Evolutionary conservation across 176 grass and related monocot genomes (phyloP).

Genomic region (Carex cristatella): DNA sequence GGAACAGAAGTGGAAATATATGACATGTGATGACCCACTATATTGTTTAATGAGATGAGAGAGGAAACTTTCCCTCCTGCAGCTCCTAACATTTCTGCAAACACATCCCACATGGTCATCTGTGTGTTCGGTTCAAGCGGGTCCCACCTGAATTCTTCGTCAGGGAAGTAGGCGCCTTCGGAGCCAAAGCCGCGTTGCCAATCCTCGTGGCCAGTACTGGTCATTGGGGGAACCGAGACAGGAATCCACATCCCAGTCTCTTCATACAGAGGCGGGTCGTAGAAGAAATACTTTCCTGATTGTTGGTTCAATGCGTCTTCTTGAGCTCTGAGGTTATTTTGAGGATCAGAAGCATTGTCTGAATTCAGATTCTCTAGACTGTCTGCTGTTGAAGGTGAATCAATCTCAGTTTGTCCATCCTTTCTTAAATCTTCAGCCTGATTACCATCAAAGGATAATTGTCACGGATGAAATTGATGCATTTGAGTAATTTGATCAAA

Average conservation of each 20-base stretch:
- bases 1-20: constrained; percentile 35
- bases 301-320: constrained; percentile 21
- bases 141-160: constrained; percentile 71
- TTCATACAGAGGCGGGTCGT: constrained; percentile 45
- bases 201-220: constrained; percentile 45
- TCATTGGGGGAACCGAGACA: constrained; percentile 76
- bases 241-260: constrained; percentile 80
- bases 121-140: constrained; percentile 44
- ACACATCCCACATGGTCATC: constrained; percentile 91
- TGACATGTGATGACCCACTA: constrained; percentile 41
- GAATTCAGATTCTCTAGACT: neutral
- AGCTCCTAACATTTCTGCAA: constrained; percentile 62
- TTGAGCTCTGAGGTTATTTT: neutral
- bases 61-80: constrained; percentile 48
- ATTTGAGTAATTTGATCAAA: neutral
- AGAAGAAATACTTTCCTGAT: constrained; percentile 33
- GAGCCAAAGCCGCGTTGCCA: constrained; percentile 59
- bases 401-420: constrained; percentile 1
- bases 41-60: constrained; percentile 37
- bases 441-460: constrained; percentile 5
- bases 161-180: constrained; percentile 41
- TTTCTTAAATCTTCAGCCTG: neutral
- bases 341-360: neutral
- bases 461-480: neutral
- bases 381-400: neutral